phyloP scores from a whole-genome alignment of 1,284 basidiomycete species.

The Sutorius eximius region DNA sequence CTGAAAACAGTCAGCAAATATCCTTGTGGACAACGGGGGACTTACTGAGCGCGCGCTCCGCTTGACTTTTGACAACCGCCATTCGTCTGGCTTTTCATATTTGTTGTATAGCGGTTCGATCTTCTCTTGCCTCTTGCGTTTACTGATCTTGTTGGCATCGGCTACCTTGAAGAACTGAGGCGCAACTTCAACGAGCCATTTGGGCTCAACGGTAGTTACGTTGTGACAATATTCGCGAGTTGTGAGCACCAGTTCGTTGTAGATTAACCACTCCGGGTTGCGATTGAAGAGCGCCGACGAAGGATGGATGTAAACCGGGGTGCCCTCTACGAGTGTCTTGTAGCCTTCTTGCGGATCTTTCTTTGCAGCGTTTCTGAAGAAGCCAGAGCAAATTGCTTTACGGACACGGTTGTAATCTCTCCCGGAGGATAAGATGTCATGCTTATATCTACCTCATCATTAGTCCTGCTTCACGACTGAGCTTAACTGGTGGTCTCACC shows the following conservation, averaged over 20 bases:
- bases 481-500: conserved; percentile 48
- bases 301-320: conserved; percentile 97
- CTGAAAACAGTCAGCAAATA: conserved; percentile 37
- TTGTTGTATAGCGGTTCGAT: conserved; percentile 92
- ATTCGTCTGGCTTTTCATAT: conserved; percentile 89
- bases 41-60: conserved; percentile 80
- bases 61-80: conserved; percentile 87
- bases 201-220: conserved; percentile 95
- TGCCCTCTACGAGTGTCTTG: conserved; percentile 97
- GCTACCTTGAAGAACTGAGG: conserved; percentile 98
- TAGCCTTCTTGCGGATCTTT: conserved; percentile 96
- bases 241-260: conserved; percentile 61
- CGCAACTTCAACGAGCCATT: conserved; percentile 98
- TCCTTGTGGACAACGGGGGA: conserved; percentile 19
- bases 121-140: conserved; percentile 96
- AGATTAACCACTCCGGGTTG: conserved; percentile 68
- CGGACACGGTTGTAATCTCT: conserved; percentile 92
- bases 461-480: conserved; percentile 6
- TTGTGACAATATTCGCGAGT: conserved; percentile 94
- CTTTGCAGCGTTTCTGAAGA: conserved; percentile 95
- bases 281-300: conserved; percentile 97
- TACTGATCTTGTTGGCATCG: conserved; percentile 94
- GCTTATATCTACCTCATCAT: conserved; percentile 72
- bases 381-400: conserved; percentile 95
- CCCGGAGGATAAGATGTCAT: conserved; percentile 91